Conservation (phyloP, 176 grass and related monocot species). For the Zoysia japonica region DNA sequence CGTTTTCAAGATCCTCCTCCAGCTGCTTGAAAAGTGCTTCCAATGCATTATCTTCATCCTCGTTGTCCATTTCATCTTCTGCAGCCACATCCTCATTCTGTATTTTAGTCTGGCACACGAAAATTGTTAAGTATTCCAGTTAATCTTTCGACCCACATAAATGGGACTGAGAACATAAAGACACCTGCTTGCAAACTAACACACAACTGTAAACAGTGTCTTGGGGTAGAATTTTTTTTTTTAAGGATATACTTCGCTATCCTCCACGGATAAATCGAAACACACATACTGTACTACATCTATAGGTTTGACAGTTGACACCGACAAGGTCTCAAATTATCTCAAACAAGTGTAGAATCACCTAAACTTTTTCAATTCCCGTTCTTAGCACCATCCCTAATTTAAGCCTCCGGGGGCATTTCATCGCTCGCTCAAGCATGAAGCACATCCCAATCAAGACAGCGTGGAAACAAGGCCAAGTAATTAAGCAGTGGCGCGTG, state of each 20-base stretch:
- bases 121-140: not conserved
- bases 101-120: slow-evolving; percentile 43
- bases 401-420: not conserved
- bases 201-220: not conserved
- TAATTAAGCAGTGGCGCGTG: not conserved
- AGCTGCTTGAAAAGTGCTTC: slow-evolving; percentile 79
- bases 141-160: not conserved
- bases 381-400: not conserved
- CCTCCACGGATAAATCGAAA: not conserved
- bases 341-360: not conserved
- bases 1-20: slow-evolving; percentile 78
- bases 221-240: no score
- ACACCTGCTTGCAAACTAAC: not conserved
- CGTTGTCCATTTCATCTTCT: slow-evolving; percentile 36
- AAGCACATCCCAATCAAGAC: not conserved
- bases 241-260: not conserved
- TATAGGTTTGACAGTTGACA: not conserved
- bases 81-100: slow-evolving; percentile 28
- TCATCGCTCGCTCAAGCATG: not conserved
- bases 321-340: not conserved
- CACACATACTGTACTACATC: not conserved
- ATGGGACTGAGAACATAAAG: not conserved
- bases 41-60: slow-evolving; percentile 56
- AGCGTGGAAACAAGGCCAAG: not conserved
- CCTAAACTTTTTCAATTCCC: not conserved